These are phyloP conservation scores for Coemansia umbellata DNA, from an alignment of 192 early-diverging fungal species.

Conservation along the genomic window DNA sequence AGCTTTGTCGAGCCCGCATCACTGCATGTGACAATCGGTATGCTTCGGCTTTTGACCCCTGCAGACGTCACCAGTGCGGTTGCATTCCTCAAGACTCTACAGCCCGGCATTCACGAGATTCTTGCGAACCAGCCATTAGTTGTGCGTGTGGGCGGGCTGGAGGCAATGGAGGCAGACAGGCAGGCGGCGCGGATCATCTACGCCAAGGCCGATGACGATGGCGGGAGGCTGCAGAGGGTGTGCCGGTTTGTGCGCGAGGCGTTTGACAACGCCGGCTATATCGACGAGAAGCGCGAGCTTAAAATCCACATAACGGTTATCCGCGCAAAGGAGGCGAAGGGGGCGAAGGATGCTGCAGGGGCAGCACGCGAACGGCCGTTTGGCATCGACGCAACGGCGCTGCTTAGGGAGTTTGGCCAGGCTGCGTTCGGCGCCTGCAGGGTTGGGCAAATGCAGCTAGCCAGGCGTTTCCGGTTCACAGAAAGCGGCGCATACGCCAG, in stretches of 20 bases:
- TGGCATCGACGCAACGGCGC: constrained; percentile 17
- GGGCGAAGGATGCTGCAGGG: background rate
- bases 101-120: constrained; percentile 4
- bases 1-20: constrained; percentile 16
- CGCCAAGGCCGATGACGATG: constrained; percentile 10
- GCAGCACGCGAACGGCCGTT: background rate
- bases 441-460: constrained; percentile 38
- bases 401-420: constrained; percentile 22
- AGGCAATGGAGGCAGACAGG: constrained; percentile 24
- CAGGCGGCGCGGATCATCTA: constrained; percentile 21
- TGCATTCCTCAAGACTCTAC: constrained; percentile 23
- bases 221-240: constrained; percentile 10
- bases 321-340: constrained; percentile 4
- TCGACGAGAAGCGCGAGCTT: constrained; percentile 36
- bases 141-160: constrained; percentile 11
- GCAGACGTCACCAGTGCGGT: constrained; percentile 10
- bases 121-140: constrained; percentile 16
- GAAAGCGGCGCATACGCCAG: constrained; percentile 30
- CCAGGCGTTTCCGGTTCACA: constrained; percentile 22
- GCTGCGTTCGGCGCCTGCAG: constrained; percentile 30
- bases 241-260: constrained; percentile 17
- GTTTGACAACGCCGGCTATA: constrained; percentile 29
- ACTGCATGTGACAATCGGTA: constrained; percentile 39
- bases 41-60: constrained; percentile 30
- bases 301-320: constrained; percentile 33